A percentile compares a stretch with the other conserved stretches of the same genome.
Conservation (phyloP, 176 grass and related monocot genomes). For the Aechmea fasciata region DNA sequence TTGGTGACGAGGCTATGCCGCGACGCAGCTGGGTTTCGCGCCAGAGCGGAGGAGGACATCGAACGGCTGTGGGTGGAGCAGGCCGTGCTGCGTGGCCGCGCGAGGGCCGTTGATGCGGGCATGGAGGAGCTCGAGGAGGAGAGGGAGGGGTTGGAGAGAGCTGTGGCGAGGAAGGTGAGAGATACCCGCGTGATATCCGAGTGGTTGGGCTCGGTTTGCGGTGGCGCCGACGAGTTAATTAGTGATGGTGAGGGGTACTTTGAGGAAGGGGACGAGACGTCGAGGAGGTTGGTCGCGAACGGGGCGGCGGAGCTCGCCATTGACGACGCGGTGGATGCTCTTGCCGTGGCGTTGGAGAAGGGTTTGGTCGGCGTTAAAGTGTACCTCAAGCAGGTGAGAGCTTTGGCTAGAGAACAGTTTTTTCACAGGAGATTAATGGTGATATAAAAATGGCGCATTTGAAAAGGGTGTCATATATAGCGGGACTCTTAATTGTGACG, state of each 20-base stretch:
- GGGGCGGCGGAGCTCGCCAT: constrained; percentile 23
- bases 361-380: not conserved
- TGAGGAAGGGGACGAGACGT: not conserved
- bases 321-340: constrained; percentile 7
- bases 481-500: not conserved
- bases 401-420: constrained; percentile 30
- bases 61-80: not conserved
- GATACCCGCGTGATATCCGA: constrained; percentile 3
- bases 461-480: not conserved
- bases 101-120: not conserved
- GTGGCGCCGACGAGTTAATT: not conserved
- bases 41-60: not conserved
- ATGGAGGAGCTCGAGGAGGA: constrained; percentile 20
- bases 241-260: not conserved
- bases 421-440: constrained; percentile 9
- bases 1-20: not conserved
- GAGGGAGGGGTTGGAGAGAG: constrained; percentile 12
- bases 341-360: not conserved
- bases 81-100: constrained; percentile 6
- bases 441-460: not conserved
- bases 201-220: constrained; percentile 7
- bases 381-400: constrained; percentile 24
- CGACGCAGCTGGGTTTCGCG: not conserved
- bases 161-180: constrained; percentile 5
- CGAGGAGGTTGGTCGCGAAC: constrained; percentile 9